Evolutionary conservation across 2,329 filamentous ascomycete genomes (phyloP), one percentile per base, ranked within the genome.

Genomic region (Alternaria arborescens): DNA sequence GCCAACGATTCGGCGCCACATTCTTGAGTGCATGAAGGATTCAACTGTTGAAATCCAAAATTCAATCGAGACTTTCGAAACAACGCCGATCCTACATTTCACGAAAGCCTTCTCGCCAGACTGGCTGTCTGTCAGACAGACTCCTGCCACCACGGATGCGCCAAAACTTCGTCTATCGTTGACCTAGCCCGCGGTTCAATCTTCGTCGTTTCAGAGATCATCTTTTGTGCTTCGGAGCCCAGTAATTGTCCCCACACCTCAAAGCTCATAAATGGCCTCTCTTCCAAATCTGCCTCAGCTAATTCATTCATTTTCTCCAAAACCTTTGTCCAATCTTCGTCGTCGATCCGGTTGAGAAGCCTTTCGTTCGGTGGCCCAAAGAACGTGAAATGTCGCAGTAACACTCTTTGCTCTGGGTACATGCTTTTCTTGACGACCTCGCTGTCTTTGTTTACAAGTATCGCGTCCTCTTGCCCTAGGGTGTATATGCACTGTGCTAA

Each of bases 191-290:
- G 63, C n/a, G 73, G 77, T 52, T 79, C 71, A 28, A 65, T 65
- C 54, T 72, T 76, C 46, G 62, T 76, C 72, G 76, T 80, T 61
- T 66, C 64, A 63, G 70, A 72, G 69, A 80, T 73, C 74, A 80
- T 65, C 26, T 75, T 64, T 50, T 72, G 32, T 53, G 69, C 74
- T 52, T 60, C 60, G 40, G 61, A 55, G 54, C 69, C 71, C 34
- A 78, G 59, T 22, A 70, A 65, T 48, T 72, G 52, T 18, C 70
- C 70, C 74, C 73, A 77, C 16, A 51, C 44, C 52, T 69, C 58
- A 38, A 80, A 74, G 68, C 68, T 74, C 43, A 70, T 55, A 57
- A 61, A 60, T 54, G 72, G 74, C n/a, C 71, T 44, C 34, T 75
- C 67, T 58, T 73, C 61, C 43, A 78, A 69, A 52, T 57, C 57